Evolutionary conservation across 352 stramenopile species (phyloP), one percentile per base, ranked within the genome.

Genomic region (Pythium dissimile): DNA sequence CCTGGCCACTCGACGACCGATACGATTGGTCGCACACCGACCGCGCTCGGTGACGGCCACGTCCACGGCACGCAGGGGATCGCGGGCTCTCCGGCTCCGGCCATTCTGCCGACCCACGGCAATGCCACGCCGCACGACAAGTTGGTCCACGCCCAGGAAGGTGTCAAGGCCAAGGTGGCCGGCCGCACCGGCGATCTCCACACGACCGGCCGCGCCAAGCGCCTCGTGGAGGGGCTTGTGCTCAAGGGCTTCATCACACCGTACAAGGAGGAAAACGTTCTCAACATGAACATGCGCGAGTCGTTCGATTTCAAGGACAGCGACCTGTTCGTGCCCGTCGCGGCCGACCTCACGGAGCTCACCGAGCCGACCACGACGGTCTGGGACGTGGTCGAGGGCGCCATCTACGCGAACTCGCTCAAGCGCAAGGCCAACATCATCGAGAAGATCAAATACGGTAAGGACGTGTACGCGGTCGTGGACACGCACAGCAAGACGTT

Each of bases 381-480:
- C 34, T 64, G 57, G 57, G 10, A 51, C 18, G 38, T 26, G 32
- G 4, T 53, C 31, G 38, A 57, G 16, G 57, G 57, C 42, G 42
- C 48, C 13, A 43, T 54, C 9, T 64, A 45, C 31, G 57, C 57
- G 2, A 41, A 23, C 31, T 31, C 73, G 45, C 50, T 86, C 10
- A 86, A 86, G 61, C 75, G 75, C 44, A 86, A 83, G 66, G 73
- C 75, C 11, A 71, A 73, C 3, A 63, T 83, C 18, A 64, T 86
- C 43, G 66, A 63, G 16, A 62, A 66, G 34, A 73, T 86, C 38
- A 86, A 71, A 3, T 68, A 81, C 41, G 75, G 73, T 50, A 86
- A 86, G 48, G 75, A 86, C 66, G 73, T 75, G 23, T 78, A 81
- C 48, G 42, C 65, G 0, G 71, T 73, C 31, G 69, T 53, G 13